phyloP scores from a whole-genome alignment of 1,139 yeast species.

The Taphrina betulina region DNA sequence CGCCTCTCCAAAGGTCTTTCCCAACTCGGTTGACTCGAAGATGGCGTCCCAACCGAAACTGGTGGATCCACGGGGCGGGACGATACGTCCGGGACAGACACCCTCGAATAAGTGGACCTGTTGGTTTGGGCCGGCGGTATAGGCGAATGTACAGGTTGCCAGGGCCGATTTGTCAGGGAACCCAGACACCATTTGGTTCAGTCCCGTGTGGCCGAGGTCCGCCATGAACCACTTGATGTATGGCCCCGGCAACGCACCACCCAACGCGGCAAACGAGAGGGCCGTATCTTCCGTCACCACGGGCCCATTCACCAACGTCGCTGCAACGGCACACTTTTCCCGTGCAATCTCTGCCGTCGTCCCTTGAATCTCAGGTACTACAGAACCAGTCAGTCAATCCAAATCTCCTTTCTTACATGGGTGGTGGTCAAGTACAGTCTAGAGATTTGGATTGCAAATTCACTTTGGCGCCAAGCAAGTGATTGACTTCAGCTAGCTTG shows the following conservation, averaged over 20 bases:
- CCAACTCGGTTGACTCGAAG: constrained; percentile 32
- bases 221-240: constrained; percentile 84
- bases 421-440: constrained; percentile 27
- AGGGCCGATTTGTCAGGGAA: constrained; percentile 82
- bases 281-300: constrained; percentile 96
- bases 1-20: constrained; percentile 75
- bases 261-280: constrained; percentile 74
- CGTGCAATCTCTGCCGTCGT: constrained; percentile 75
- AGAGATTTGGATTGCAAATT: constrained; percentile 26
- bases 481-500: constrained; percentile 34
- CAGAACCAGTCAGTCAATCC: neutral
- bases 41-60: constrained; percentile 73
- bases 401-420: neutral
- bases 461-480: constrained; percentile 29
- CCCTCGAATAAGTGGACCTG: constrained; percentile 81
- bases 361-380: constrained; percentile 72
- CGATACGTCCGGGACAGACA: constrained; percentile 68
- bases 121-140: constrained; percentile 74
- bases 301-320: constrained; percentile 60
- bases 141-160: constrained; percentile 92
- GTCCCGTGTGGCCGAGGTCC: constrained; percentile 60
- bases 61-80: constrained; percentile 69
- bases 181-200: constrained; percentile 72
- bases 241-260: constrained; percentile 92
- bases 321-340: constrained; percentile 79